Evolutionary conservation across 352 stramenopile species (phyloP).

Genomic region (Phytophthora pisi): DNA sequence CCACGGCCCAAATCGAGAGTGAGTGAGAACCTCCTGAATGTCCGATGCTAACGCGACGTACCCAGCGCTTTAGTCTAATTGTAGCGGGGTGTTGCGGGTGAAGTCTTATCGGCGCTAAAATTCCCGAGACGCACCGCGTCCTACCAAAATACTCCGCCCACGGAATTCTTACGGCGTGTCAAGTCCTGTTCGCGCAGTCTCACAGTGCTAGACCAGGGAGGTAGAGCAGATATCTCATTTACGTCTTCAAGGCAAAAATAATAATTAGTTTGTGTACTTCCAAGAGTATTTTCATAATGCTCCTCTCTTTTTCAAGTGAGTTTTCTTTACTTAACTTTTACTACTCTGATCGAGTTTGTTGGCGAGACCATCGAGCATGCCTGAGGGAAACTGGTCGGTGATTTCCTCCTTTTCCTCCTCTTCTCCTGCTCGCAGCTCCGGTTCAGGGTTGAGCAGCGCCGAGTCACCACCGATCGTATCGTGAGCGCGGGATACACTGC

Average conservation of each 20-base stretch:
- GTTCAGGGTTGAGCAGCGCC: constrained; percentile 15
- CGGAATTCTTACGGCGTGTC: neutral
- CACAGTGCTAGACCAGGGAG: neutral
- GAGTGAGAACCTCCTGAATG: constrained; percentile 5
- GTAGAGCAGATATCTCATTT: too few species aligned
- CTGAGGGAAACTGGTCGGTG: constrained; percentile 26
- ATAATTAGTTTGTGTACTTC: neutral
- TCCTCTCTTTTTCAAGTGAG: neutral
- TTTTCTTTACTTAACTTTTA: constrained; percentile 11
- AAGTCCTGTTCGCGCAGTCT: constrained; percentile 4
- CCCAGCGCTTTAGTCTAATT: constrained; percentile 22
- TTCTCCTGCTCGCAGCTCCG: constrained; percentile 17
- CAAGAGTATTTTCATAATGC: neutral
- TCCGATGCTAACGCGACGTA: constrained; percentile 9
- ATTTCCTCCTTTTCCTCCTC: constrained; percentile 28
- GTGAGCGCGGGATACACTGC: constrained; percentile 11
- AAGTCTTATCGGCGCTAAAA: constrained; percentile 34
- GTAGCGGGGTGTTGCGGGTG: constrained; percentile 11
- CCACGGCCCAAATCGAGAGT: constrained; percentile 28
- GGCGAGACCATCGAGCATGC: constrained; percentile 31
- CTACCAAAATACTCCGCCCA: constrained; percentile 17
- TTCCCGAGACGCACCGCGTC: constrained; percentile 1
- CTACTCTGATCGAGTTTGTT: constrained; percentile 24
- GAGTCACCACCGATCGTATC: constrained; percentile 17
- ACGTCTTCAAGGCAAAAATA: too few species aligned